Evolutionary conservation across 306 rosid species (phyloP).

Genomic region (Oxytropis ochrocephala): DNA sequence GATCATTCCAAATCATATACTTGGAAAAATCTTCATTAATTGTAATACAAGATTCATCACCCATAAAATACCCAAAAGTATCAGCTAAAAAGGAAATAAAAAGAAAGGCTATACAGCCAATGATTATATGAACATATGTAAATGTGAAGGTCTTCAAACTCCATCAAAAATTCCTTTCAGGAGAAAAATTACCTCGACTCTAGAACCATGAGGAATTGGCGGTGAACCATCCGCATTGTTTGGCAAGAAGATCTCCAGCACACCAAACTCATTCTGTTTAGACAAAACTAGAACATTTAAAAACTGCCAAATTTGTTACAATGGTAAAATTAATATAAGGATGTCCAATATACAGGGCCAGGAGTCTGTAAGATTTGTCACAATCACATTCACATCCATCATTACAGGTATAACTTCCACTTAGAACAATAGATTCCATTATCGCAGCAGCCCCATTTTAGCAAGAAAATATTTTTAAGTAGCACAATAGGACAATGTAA

Average conservation of each 20-base stretch:
- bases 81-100: background rate
- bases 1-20: background rate
- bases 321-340: slow-evolving; percentile 9
- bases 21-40: background rate
- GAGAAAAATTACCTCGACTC: slow-evolving; percentile 68
- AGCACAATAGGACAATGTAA: background rate
- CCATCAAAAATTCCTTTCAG: background rate
- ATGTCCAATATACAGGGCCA: slow-evolving; percentile 5
- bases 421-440: background rate
- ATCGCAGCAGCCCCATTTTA: background rate
- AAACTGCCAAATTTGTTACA: slow-evolving; percentile 7
- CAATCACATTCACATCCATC: background rate
- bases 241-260: slow-evolving; percentile 97
- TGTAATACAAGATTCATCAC: background rate
- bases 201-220: slow-evolving; percentile 95
- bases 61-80: background rate
- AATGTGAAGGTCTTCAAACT: background rate
- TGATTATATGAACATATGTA: slow-evolving; percentile 12
- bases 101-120: background rate
- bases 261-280: slow-evolving; percentile 93
- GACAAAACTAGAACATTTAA: slow-evolving; percentile 16
- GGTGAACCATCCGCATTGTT: slow-evolving; percentile 87
- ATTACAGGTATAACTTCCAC: background rate
- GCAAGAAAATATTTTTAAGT: background rate
- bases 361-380: background rate